phyloP scores from a whole-genome alignment of 1,139 yeast species.

The Sugiyamaella novakii region DNA sequence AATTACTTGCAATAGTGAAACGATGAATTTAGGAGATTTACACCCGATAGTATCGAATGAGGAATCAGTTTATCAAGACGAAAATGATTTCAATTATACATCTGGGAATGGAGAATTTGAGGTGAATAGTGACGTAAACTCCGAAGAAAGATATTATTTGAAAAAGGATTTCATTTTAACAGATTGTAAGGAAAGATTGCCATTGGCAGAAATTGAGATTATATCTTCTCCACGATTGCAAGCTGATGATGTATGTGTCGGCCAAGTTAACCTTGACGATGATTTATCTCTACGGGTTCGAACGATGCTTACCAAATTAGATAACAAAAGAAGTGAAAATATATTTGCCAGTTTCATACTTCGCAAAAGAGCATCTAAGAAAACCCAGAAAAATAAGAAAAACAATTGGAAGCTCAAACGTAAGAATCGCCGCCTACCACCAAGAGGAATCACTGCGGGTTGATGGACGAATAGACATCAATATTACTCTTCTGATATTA shows the following conservation, averaged over 20 bases:
- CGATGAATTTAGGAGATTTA: conserved; percentile 4
- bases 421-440: not conserved
- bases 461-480: too few species aligned
- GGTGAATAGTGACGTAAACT: not conserved
- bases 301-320: conserved; percentile 1
- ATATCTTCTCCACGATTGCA: not conserved
- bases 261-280: not conserved
- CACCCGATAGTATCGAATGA: not conserved
- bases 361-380: not conserved
- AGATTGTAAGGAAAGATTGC: not conserved
- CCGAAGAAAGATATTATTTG: too few species aligned
- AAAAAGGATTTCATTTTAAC: too few species aligned
- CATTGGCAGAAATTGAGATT: conserved; percentile 2
- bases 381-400: not conserved
- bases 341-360: not conserved
- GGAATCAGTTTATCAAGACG: conserved; percentile 3
- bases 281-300: conserved; percentile 1
- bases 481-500: too few species aligned
- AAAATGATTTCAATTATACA: conserved; percentile 3
- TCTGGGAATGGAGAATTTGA: not conserved
- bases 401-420: conserved; percentile 3
- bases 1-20: conserved; percentile 3
- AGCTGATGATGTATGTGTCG: not conserved
- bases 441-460: conserved; percentile 4
- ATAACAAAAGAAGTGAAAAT: not conserved